Evolutionary conservation across 306 rosid genomes (phyloP).

Genomic region (Prunus davidiana): DNA sequence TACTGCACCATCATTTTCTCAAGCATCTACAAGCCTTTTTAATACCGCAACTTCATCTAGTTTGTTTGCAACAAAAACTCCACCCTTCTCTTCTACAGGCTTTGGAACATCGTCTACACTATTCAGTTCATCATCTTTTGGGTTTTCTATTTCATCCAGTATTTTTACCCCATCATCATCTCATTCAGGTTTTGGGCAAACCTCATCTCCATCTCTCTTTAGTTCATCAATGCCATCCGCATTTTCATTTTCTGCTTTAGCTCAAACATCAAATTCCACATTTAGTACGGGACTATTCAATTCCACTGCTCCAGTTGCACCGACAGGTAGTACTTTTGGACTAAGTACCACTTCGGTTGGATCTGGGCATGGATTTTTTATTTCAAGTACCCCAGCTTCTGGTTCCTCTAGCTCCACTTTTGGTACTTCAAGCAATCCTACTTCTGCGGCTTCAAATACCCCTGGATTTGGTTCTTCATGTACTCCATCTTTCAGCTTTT

Average conservation of each 20-base stretch:
- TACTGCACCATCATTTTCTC: conserved; percentile 55
- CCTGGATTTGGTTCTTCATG: too few relatives aligned
- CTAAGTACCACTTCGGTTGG: conserved; percentile 53
- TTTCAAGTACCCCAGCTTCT: too few relatives aligned
- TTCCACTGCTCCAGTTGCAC: conserved; percentile 47
- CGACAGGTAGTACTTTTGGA: conserved; percentile 48
- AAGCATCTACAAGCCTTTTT: conserved; percentile 63
- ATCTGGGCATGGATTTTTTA: too few relatives aligned
- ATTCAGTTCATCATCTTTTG: conserved; percentile 59
- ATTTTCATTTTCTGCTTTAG: conserved; percentile 44
- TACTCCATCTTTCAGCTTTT: too few relatives aligned
- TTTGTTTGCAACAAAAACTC: conserved; percentile 61
- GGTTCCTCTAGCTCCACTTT: too few relatives aligned
- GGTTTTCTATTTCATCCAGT: conserved; percentile 45
- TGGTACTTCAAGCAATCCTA: too few relatives aligned
- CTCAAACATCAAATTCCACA: conserved; percentile 46
- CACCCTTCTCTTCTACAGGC: conserved; percentile 44
- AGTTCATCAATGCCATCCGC: conserved; percentile 33
- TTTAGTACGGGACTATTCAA: conserved; percentile 55
- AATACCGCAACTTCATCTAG: conserved; percentile 49
- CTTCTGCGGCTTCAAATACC: too few relatives aligned
- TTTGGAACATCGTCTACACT: conserved; percentile 55
- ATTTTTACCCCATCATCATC: conserved; percentile 41
- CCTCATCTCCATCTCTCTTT: conserved; percentile 49
- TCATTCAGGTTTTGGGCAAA: not conserved